Evolutionary conservation across 208 protist genomes (phyloP), one percentile per base, ranked within the genome.

Genomic region (Lotmaria passim): DNA sequence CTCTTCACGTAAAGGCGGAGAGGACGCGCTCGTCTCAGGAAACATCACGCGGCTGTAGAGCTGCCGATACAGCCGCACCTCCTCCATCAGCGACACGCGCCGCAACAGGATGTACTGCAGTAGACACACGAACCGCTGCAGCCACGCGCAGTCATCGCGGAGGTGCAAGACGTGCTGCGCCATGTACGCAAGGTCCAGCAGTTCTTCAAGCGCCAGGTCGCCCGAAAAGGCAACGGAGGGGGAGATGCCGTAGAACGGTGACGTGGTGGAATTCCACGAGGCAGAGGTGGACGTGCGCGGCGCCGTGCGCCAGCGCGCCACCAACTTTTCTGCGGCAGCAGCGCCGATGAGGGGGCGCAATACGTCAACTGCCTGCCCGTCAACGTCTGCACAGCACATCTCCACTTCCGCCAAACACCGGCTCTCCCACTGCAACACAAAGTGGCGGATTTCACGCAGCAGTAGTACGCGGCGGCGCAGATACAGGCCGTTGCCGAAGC

Each of bases 71-170:
- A 79, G 30, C 0, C 53, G 64, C 23, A 51, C 68, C 69, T 88
- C 83, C 65, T 85, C 75, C 55, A 83, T 76, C 52, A 77, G 23
- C 19, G 78, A 75, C n/a, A 83, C 48, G 11, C 83, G 75, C 8
- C 83, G 69, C 33, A 88, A 68, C 23, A 88, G 19, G 6, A 70
- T 48, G 62, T 85, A 88, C 39, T 78, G 78, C 10, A 85, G 55
- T 14, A 88, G 41, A 0, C 48, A n/a, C 19, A 48, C 43, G 23
- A 78, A 70, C 5, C 83, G 79, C 6, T 61, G 31, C 28, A 83
- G 56, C 76, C 69, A 78, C 36, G 21, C 15, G 1, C 30, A 39
- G 50, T 88, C 83, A n/a, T 72, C 62, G 24, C 30, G 36, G n/a
- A 65, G 53, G 6, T 43, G 50, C 38, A 85, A 38, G 2, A 81